These are phyloP conservation scores for Amanita muscaria DNA, from an alignment of 768 basidiomycete species.

Conservation along the genomic window DNA sequence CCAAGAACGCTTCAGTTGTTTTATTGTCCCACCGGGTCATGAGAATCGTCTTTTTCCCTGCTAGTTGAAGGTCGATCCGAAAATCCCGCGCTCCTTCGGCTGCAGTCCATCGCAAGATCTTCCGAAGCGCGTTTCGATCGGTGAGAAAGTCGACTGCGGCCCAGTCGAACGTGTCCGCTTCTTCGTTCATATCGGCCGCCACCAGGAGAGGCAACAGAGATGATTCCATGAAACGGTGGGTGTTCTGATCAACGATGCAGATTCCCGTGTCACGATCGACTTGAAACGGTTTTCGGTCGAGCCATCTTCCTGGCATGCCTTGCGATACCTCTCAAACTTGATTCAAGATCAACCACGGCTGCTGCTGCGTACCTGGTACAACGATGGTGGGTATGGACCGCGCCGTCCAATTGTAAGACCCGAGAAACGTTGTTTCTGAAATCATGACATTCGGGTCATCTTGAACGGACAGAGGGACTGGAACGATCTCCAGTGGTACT, in stretches of 20 bases:
- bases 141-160: conserved; percentile 40
- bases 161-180: conserved; percentile 30
- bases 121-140: conserved; percentile 59
- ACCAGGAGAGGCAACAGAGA: conserved; percentile 47
- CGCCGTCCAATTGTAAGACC: conserved; percentile 40
- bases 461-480: background rate
- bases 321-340: conserved; percentile 15
- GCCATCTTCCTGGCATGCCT: conserved; percentile 55
- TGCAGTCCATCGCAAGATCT: conserved; percentile 50
- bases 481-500: background rate
- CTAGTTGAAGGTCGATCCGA: conserved; percentile 53
- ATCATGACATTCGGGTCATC: conserved; percentile 19
- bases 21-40: conserved; percentile 5
- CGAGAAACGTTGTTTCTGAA: conserved; percentile 16
- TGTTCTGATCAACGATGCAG: conserved; percentile 51
- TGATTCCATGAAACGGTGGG: conserved; percentile 29
- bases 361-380: conserved; percentile 29
- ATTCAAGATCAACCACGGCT: background rate
- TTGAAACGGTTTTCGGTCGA: conserved; percentile 38
- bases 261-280: conserved; percentile 47
- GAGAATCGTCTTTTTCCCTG: conserved; percentile 18
- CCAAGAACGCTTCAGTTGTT: conserved; percentile 18
- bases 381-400: conserved; percentile 29
- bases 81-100: conserved; percentile 37
- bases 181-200: conserved; percentile 42